Base-by-base conservation (phyloP, 1,284 basidiomycete genomes). In the Naganishia cerealis region DNA sequence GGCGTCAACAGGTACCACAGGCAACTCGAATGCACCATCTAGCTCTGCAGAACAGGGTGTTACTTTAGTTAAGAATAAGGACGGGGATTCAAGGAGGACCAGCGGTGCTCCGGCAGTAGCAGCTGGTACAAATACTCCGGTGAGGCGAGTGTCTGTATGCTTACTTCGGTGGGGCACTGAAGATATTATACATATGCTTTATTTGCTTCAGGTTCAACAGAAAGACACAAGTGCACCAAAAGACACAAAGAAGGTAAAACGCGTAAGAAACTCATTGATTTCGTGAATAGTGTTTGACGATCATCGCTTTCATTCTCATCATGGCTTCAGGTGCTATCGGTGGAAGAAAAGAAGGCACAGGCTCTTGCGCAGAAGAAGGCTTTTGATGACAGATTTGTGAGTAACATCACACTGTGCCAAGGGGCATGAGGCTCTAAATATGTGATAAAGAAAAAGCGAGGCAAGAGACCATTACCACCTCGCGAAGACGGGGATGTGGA, bases 371-470 rank as follows among this genome's bases (percentile, higher is more conserved):
- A 70, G 56, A 67, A 65, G n/a, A 70, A 70, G 40, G 59, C 66
- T 9, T 70, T 70, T 29, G 69, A 70, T 39, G 69, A 70, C 21
- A 29, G 69, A 46, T 70, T 70, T 21, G 69, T 70, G 48, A 29
- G 69, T 65, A 18, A 18, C 42, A 13, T 21, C 15, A 3, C 21
- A 18, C 15, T 21, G 18, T 13, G 2, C 18, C 16, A 53, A 24
- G 38, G 36, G 26, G 54, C 38, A 18, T 56, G n/a, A 36, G n/a
- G n/a, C n/a, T 21, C 26, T 36, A n/a, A 40, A 40, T 38, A 58
- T 58, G 24, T 38, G 3, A n/a, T 21, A 7, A 39, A 70, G 69
- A 70, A 62, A 57, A 67, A 65, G 33, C 58, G 69, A 54, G 69
- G 69, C 10, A 70, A 70, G 39, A 18, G 69, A 54, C 69, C 66